Evolutionary conservation across 768 basidiomycete genomes (phyloP).

Genomic region (Strobilomyces echinocephalus): DNA sequence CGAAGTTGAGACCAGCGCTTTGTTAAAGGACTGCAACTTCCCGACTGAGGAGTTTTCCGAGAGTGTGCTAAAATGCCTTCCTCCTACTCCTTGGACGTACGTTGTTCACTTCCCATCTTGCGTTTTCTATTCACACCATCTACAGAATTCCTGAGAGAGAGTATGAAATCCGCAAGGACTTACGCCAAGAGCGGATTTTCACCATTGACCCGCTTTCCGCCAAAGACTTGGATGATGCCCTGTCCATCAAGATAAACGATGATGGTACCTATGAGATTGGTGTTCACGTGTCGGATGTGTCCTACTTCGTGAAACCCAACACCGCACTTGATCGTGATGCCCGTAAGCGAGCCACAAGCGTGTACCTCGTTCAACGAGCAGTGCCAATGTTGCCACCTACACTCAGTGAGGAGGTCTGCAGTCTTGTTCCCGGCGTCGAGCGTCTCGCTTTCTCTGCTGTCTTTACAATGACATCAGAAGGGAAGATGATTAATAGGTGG

Average conservation of each 20-base stretch:
- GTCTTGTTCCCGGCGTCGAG: conserved; percentile 81
- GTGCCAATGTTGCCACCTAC: conserved; percentile 96
- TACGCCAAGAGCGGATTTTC: conserved; percentile 82
- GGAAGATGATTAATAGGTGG: conserved; percentile 80
- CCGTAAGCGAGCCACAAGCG: conserved; percentile 92
- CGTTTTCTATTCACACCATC: conserved; percentile 9
- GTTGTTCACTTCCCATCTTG: conserved; percentile 20
- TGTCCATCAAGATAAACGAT: conserved; percentile 84
- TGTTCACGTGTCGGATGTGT: conserved; percentile 95
- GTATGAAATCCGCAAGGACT: conserved; percentile 80
- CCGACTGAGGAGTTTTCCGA: conserved; percentile 96
- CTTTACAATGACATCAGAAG: conserved; percentile 83
- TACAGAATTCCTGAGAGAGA: conserved; percentile 83
- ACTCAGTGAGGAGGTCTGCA: conserved; percentile 91
- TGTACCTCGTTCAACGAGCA: conserved; percentile 92
- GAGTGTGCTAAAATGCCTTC: conserved; percentile 90
- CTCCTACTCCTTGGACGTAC: conserved; percentile 92
- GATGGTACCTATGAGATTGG: conserved; percentile 92
- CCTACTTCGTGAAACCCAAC: conserved; percentile 90
- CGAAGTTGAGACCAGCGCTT: conserved; percentile 94
- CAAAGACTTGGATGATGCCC: conserved; percentile 91
- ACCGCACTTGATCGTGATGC: conserved; percentile 98
- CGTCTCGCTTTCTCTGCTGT: conserved; percentile 87
- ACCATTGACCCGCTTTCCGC: conserved; percentile 89
- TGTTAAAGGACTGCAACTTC: conserved; percentile 99